Conservation (phyloP, 1,284 basidiomycete species). For the Fomes fomentarius region DNA sequence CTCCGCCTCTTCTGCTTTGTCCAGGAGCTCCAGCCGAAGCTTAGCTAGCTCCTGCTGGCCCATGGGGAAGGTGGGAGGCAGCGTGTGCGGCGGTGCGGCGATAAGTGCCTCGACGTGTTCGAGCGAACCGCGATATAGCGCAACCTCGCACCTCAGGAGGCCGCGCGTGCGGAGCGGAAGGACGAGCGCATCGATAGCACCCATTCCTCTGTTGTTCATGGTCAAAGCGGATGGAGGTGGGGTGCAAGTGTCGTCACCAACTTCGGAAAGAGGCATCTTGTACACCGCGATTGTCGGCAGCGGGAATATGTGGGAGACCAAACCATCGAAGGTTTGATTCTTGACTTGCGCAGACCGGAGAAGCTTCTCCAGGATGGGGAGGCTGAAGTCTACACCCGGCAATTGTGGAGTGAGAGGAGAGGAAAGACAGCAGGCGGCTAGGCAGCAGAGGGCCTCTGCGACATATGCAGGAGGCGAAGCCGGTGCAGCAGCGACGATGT, state of each 20-base stretch:
- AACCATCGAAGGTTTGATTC: constrained; percentile 15
- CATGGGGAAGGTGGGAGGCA: constrained; percentile 10
- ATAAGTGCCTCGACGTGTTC: constrained; percentile 45
- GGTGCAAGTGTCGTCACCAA: constrained; percentile 8
- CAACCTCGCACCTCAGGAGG: constrained; percentile 48
- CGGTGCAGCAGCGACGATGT: constrained; percentile 11
- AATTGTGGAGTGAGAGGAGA: constrained; percentile 15
- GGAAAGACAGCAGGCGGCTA: constrained; percentile 34
- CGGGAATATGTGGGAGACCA: constrained; percentile 21
- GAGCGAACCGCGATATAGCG: constrained; percentile 56
- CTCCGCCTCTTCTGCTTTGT: constrained; percentile 53
- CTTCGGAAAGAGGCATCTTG: constrained; percentile 13
- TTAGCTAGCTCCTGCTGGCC: constrained; percentile 30
- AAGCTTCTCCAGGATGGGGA: constrained; percentile 24
- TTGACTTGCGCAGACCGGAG: constrained; percentile 21
- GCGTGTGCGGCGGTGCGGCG: constrained; percentile 14
- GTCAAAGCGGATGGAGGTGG: constrained; percentile 11
- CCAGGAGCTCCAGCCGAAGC: constrained; percentile 45
- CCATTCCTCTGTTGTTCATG: background rate
- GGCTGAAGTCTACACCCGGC: constrained; percentile 13
- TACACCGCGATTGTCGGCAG: constrained; percentile 15
- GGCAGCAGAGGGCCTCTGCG: constrained; percentile 34
- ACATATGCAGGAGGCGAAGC: constrained; percentile 16
- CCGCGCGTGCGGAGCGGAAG: constrained; percentile 36
- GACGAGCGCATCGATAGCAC: constrained; percentile 36